These are phyloP conservation scores for Metroxylon sagu DNA, from an alignment of 176 grass and related monocot species.

Conservation along the genomic window DNA sequence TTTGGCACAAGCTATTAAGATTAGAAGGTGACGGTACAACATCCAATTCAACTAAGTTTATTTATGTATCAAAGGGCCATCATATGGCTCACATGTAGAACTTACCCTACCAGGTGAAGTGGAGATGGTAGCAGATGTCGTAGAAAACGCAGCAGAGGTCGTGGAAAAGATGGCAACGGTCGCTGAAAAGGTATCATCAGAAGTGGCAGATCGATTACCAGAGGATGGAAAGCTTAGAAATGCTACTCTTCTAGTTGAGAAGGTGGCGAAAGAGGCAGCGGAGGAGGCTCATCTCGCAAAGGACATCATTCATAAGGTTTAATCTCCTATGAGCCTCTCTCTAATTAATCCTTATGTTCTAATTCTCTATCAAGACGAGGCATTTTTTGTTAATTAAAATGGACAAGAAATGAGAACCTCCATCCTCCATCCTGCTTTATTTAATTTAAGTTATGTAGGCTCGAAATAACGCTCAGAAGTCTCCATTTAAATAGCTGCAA, in stretches of 20 bases:
- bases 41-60: too few relatives aligned
- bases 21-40: constrained; percentile 25
- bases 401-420: too few relatives aligned
- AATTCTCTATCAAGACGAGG: too few relatives aligned
- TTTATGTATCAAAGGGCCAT: too few relatives aligned
- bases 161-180: constrained; percentile 42
- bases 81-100: too few relatives aligned
- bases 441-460: too few relatives aligned
- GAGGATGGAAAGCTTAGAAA: constrained; percentile 33
- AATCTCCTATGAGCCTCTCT: too few relatives aligned
- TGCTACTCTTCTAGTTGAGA: constrained; percentile 34
- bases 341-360: too few relatives aligned
- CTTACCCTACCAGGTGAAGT: constrained; percentile 34
- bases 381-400: too few relatives aligned
- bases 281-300: constrained; percentile 48
- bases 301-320: constrained; percentile 65
- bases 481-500: too few relatives aligned
- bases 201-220: constrained; percentile 34
- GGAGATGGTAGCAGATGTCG: constrained; percentile 32
- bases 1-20: constrained; percentile 39
- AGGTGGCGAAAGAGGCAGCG: constrained; percentile 36
- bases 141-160: constrained; percentile 33
- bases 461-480: too few relatives aligned
- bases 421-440: too few relatives aligned
- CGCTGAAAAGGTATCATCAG: constrained; percentile 38